A percentile compares a stretch with the other conserved stretches of the same genome.
phyloP scores from a whole-genome alignment of 2,329 filamentous ascomycete species.

The Penicillium italicum region DNA sequence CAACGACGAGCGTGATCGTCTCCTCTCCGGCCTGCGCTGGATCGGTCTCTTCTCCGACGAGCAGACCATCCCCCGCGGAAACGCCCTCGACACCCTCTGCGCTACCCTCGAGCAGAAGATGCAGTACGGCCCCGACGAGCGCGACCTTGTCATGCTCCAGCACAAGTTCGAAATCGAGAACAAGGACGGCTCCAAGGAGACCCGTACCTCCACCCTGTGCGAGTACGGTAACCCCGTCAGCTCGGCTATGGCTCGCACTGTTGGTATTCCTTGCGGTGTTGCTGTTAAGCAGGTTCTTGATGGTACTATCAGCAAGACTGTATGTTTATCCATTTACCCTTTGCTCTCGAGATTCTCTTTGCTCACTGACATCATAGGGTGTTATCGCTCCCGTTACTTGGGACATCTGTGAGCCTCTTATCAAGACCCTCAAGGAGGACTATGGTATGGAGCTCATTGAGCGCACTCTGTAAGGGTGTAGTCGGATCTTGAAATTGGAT shows the following conservation, averaged over 20 bases:
- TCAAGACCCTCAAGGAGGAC: constrained; percentile 73
- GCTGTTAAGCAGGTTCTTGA: constrained; percentile 76
- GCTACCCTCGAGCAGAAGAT: constrained; percentile 87
- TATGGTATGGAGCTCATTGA: constrained; percentile 71
- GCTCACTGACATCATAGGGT: constrained; percentile 42
- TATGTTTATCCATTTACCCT: constrained; percentile 11
- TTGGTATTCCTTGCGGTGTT: constrained; percentile 70
- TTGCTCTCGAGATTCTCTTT: not conserved
- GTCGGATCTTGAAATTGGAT: not conserved
- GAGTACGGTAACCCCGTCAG: constrained; percentile 78
- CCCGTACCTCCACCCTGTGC: constrained; percentile 72
- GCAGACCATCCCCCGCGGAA: constrained; percentile 67
- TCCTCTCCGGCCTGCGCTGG: constrained; percentile 71
- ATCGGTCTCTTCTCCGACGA: constrained; percentile 63
- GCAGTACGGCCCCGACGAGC: constrained; percentile 77
- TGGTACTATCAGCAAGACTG: constrained; percentile 65
- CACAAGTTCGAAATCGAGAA: constrained; percentile 74
- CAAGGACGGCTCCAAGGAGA: constrained; percentile 73
- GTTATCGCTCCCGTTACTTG: constrained; percentile 72
- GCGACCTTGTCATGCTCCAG: constrained; percentile 70
- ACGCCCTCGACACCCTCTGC: constrained; percentile 86
- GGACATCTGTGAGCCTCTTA: constrained; percentile 68
- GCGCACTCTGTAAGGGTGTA: constrained; percentile 50
- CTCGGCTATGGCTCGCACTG: constrained; percentile 71
- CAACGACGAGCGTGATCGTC: constrained; percentile 65